Percentiles rank a stretch among this genome's conserved stretches.
Evolutionary conservation across 768 basidiomycete species (phyloP).

Genomic region (Termitomyces sp.): DNA sequence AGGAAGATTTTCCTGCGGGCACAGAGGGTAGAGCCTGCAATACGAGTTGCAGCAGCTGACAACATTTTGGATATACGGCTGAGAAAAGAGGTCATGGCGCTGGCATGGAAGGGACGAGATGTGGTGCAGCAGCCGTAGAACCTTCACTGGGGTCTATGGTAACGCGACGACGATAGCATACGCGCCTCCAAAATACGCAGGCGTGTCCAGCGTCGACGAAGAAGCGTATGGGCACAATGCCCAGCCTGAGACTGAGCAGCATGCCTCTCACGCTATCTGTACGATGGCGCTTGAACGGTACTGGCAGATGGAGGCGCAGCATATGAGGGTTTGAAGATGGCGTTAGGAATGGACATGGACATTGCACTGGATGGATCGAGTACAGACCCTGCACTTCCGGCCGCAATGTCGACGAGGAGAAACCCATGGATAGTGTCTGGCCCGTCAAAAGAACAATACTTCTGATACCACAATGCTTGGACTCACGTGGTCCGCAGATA

Average conservation of each 20-base stretch:
- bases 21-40: conserved; percentile 81
- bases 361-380: no score
- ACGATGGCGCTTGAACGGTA: not conserved
- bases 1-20: conserved; percentile 60
- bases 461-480: no score
- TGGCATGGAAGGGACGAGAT: no score
- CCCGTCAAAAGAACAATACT: no score
- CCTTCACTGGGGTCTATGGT: no score
- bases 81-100: conserved; percentile 41
- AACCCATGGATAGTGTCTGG: no score
- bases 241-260: not conserved
- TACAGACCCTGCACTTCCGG: no score
- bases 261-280: not conserved
- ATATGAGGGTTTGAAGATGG: not conserved
- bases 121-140: not conserved
- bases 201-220: not conserved
- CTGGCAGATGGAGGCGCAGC: no score
- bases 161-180: not conserved
- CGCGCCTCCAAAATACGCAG: not conserved
- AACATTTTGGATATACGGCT: conserved; percentile 64
- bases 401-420: no score
- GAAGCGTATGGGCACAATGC: not conserved
- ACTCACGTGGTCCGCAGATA: no score
- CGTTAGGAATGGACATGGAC: not conserved
- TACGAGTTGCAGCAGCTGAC: conserved; percentile 89